Conservation (phyloP, 106 monocot genomes). For the Cymbidium sinense region DNA sequence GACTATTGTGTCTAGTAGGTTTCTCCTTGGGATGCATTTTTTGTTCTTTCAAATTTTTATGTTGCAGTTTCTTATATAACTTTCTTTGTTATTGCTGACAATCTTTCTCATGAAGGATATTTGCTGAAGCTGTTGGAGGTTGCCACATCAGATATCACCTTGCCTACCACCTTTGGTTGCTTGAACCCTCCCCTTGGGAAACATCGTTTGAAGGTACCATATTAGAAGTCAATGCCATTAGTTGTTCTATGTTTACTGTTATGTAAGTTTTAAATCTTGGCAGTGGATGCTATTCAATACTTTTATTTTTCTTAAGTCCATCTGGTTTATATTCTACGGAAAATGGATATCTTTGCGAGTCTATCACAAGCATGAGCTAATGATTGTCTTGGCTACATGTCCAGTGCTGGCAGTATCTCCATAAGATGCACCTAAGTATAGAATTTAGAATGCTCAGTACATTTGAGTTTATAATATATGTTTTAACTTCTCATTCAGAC, state of each 20-base stretch:
- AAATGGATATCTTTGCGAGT: neutral
- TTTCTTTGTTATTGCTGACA: neutral
- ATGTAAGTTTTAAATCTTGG: neutral
- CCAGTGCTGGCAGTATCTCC: neutral
- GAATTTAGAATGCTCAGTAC: neutral
- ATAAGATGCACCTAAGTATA: neutral
- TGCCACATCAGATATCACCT: conserved; percentile 41
- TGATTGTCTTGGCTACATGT: neutral
- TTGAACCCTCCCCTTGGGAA: conserved; percentile 91
- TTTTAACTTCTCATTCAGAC: neutral
- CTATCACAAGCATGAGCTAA: neutral
- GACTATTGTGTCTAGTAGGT: no score
- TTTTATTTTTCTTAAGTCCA: neutral
- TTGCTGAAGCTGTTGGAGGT: conserved; percentile 77
- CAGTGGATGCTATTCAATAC: neutral
- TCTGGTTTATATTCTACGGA: neutral
- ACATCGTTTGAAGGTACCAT: conserved; percentile 81
- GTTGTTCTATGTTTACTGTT: neutral
- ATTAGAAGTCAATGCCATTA: neutral
- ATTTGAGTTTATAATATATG: neutral
- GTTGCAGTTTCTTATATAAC: neutral
- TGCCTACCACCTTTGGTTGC: conserved; percentile 79
- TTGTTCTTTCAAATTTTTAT: neutral
- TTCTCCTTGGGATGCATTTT: no score
- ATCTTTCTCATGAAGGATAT: conserved; percentile 45